Evolutionary conservation across 345 rosid genomes (phyloP).

Genomic region (Heritiera littoralis): DNA sequence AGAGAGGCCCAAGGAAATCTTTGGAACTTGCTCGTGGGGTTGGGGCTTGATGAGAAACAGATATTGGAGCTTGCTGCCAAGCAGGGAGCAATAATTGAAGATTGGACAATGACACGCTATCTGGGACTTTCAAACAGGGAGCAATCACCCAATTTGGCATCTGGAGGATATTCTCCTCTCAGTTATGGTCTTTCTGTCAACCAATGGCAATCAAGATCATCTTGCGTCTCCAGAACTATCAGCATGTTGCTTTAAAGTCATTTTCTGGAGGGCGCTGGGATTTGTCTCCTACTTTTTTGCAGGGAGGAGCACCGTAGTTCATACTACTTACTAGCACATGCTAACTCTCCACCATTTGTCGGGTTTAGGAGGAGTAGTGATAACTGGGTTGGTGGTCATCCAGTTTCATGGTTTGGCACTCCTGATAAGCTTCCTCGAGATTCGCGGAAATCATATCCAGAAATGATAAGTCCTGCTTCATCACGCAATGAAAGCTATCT

Average conservation of each 20-base stretch:
- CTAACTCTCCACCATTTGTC: slow-evolving; percentile 40
- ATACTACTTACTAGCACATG: slow-evolving; percentile 56
- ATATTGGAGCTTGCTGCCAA: slow-evolving; percentile 59
- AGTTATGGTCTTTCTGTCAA: slow-evolving; percentile 41
- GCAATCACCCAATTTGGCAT: slow-evolving; percentile 42
- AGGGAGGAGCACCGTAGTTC: slow-evolving; percentile 73
- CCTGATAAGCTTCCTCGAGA: slow-evolving; percentile 43
- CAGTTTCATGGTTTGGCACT: slow-evolving; percentile 38
- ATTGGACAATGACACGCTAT: slow-evolving; percentile 54
- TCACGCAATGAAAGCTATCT: slow-evolving; percentile 34
- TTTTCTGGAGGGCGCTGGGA: slow-evolving; percentile 47
- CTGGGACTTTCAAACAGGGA: slow-evolving; percentile 50
- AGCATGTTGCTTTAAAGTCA: slow-evolving; percentile 42
- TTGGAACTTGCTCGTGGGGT: slow-evolving; percentile 77
- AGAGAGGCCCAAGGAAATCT: slow-evolving; percentile 76
- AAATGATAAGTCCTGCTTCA: slow-evolving; percentile 39
- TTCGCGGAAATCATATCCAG: slow-evolving; percentile 50
- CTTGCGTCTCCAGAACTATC: slow-evolving; percentile 55
- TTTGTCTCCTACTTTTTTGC: slow-evolving; percentile 51
- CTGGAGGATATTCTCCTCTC: slow-evolving; percentile 26
- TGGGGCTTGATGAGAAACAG: slow-evolving; percentile 75
- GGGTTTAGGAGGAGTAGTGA: slow-evolving; percentile 47
- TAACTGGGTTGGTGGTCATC: slow-evolving; percentile 44
- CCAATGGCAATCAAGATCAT: slow-evolving; percentile 53
- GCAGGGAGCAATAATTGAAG: slow-evolving; percentile 82